Base-by-base conservation (phyloP, 1,284 basidiomycete species). In the Erythrobasidium hasegawianum region DNA sequence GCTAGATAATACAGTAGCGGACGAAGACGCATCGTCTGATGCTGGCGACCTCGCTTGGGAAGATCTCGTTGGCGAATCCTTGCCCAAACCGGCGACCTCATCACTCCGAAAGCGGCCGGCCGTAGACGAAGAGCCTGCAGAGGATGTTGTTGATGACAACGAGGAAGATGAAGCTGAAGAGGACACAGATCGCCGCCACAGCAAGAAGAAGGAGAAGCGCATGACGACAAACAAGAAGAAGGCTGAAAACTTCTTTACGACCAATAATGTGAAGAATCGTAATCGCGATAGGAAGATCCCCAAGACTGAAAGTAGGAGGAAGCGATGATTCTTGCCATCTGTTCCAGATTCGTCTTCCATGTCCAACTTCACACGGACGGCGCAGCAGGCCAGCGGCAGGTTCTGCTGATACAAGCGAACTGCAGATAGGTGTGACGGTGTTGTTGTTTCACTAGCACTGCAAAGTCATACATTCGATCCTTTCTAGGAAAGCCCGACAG, bases 151-250 rank as follows among this genome's bases (percentile, higher is more conserved):
- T 29, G 71, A 67, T 2, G 72, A 72, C 1, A 67, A 64, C 2
- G 45, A 55, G 29, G 7, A 47, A 47, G 43, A 47, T 5, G 43
- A 47, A 11, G 33, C 4, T 5, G 33, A 33, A 33, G 33, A 4
- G 4, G 69, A 41, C 39, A 39, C 29, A 38, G 47, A n/a, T n/a
- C n/a, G n/a, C n/a, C n/a, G n/a, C n/a, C n/a, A n/a, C 18, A 64
- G 65, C 22, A 59, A 67, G 54, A 53, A 68, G 70, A 91, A 90
- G 78, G 87, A 83, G 71, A 76, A 83, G 27, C 87, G 92, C 22
- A 88, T 92, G 88, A 94, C 84, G 71, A 95, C 92, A 1, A 90
- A 86, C 81, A 96, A 95, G 88, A 87, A 86, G 80, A 94, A 91
- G 79, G 85, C 90, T 16, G 83, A 84, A 67, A 97, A 97, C 80